Conservation (phyloP, 2,329 filamentous ascomycete genomes). For the Paradendryphiella salina region DNA sequence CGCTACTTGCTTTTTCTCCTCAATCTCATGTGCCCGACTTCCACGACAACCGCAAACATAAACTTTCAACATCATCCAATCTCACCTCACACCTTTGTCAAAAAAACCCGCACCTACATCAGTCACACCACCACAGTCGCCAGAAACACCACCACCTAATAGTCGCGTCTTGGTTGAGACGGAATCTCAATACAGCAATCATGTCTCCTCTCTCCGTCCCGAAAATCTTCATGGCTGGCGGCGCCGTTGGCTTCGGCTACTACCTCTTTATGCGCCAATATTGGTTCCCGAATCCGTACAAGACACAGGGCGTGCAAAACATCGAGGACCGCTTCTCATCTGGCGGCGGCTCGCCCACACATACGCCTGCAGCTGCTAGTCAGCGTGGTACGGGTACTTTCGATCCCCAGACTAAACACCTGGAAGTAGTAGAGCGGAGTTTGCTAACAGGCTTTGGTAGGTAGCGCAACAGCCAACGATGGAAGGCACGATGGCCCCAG, state of each 20-base stretch:
- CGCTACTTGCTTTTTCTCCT: slow-evolving; percentile 11
- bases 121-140: neutral
- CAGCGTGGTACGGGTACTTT: slow-evolving; percentile 29
- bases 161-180: neutral
- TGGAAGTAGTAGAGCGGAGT: neutral
- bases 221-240: slow-evolving; percentile 46
- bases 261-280: slow-evolving; percentile 45
- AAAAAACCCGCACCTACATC: neutral
- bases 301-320: slow-evolving; percentile 42
- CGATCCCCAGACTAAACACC: slow-evolving; percentile 1
- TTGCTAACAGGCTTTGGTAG: slow-evolving; percentile 13
- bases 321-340: slow-evolving; percentile 42
- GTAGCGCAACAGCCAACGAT: slow-evolving; percentile 28
- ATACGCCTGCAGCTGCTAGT: slow-evolving; percentile 37
- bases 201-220: slow-evolving; percentile 42
- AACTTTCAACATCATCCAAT: neutral
- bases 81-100: neutral
- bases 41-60: slow-evolving; percentile 1
- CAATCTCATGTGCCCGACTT: slow-evolving; percentile 1
- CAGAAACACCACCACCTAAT: neutral
- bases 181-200: slow-evolving; percentile 7
- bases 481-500: slow-evolving; percentile 28
- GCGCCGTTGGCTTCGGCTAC: slow-evolving; percentile 41
- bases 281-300: slow-evolving; percentile 47
- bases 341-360: slow-evolving; percentile 39